Conservation (phyloP, 2,329 filamentous ascomycete species). For the Raffaelea arxii region DNA sequence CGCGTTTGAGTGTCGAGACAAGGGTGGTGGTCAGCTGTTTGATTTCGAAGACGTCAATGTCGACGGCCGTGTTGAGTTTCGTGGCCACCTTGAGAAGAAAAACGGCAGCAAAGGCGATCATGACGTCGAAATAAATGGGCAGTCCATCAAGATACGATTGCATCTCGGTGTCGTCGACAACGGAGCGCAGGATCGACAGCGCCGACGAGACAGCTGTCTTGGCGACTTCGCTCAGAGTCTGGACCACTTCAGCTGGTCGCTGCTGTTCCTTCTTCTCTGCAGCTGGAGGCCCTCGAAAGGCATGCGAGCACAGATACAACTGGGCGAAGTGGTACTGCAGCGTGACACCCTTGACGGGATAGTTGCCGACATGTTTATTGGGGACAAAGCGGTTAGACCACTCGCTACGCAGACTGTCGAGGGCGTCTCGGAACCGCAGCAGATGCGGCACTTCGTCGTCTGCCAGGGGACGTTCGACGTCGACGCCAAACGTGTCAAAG, state of each 20-base stretch:
- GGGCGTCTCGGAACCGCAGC: slow-evolving; percentile 12
- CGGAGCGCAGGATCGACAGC: background rate
- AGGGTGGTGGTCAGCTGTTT: slow-evolving; percentile 5
- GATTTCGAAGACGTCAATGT: slow-evolving; percentile 16
- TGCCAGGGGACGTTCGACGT: slow-evolving; percentile 9
- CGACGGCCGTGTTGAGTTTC: slow-evolving; percentile 8
- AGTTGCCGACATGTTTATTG: slow-evolving; percentile 21
- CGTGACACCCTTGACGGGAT: slow-evolving; percentile 20
- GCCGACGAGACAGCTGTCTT: slow-evolving; percentile 14
- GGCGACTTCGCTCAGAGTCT: slow-evolving; percentile 17
- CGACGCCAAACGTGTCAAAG: slow-evolving; percentile 9
- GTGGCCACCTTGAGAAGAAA: slow-evolving; percentile 17
- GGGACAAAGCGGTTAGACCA: slow-evolving; percentile 15
- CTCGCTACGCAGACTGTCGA: slow-evolving; percentile 15
- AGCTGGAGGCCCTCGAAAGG: slow-evolving; percentile 20
- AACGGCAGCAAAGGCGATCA: slow-evolving; percentile 7
- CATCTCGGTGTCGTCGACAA: slow-evolving; percentile 3
- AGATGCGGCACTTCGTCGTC: slow-evolving; percentile 11
- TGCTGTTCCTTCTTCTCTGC: background rate
- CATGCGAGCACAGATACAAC: slow-evolving; percentile 22
- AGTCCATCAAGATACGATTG: slow-evolving; percentile 5
- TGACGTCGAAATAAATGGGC: slow-evolving; percentile 7
- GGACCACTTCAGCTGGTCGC: background rate
- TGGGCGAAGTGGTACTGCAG: slow-evolving; percentile 24
- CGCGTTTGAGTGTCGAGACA: slow-evolving; percentile 4